These are phyloP conservation scores for Pseudocercospora eumusae DNA, from an alignment of 2,329 filamentous ascomycete genomes.

Conservation along the genomic window DNA sequence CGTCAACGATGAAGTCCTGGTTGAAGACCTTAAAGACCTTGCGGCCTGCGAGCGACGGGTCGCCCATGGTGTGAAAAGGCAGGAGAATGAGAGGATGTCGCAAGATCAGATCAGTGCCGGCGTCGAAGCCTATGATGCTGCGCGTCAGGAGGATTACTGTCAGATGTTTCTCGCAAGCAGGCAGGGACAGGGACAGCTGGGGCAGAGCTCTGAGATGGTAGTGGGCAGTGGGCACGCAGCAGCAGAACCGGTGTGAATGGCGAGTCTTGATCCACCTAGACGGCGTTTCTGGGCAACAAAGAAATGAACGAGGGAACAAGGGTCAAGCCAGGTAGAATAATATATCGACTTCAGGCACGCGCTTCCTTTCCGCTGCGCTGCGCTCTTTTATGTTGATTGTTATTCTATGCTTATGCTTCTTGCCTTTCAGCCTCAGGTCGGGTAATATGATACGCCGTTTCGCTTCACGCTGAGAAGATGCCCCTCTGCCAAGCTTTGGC, in stretches of 20 bases:
- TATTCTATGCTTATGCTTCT: background rate
- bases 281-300: background rate
- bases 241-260: background rate
- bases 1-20: constrained; percentile 98
- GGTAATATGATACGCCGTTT: too few relatives aligned
- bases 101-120: background rate
- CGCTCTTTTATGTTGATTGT: too few relatives aligned
- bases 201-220: background rate
- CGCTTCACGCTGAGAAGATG: background rate
- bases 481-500: background rate
- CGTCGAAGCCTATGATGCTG: background rate
- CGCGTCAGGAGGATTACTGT: background rate
- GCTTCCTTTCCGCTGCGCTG: constrained; percentile 7
- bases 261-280: background rate
- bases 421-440: constrained; percentile 3
- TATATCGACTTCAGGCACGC: constrained; percentile 10
- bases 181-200: too few relatives aligned
- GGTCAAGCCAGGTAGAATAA: background rate
- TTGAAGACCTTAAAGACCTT: constrained; percentile 99
- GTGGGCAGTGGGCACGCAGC: background rate
- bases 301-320: background rate
- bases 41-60: constrained; percentile 62
- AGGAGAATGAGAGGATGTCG: background rate
- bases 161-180: constrained; percentile 1
- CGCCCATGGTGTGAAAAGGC: constrained; percentile 52